Evolutionary conservation across 306 rosid genomes (phyloP), one percentile per base, ranked within the genome.

Genomic region (Styphnolobium japonicum): DNA sequence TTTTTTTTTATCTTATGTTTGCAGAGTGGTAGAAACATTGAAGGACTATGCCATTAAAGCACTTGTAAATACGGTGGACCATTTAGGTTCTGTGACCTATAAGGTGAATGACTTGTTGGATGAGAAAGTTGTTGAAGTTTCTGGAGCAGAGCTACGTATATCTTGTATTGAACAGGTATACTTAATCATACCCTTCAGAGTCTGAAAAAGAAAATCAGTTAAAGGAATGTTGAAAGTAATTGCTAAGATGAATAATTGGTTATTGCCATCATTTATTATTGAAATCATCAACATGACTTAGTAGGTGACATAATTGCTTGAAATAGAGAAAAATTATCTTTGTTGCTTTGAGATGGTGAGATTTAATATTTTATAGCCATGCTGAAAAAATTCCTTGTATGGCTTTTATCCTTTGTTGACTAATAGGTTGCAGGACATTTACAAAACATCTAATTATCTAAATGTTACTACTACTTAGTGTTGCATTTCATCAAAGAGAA

Each of bases 1-100:
- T 7, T 25, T 76, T 22, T 52, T 66, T 37, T 15, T 49, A 23
- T 11, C 2, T 37, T 21, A 19, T 53, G 42, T 67, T 18, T 83
- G 87, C 90, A 92, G 97, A 62, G 93, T 90, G 82, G 84, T 86
- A 15, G 96, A 92, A 72, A 89, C 96, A 23, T 88, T 90, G 88
- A 90, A 89, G 76, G 97, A 90, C 78, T 92, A 92, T 78, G 87
- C 97, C 45, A 86, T 89, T 60, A 92, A 90, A 85, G 97, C 97
- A 60, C 86, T 92, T 18, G 94, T 92, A 53, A 92, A 92, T 83
- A 90, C 96, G 6, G 97, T 92, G 84, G 97, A 92, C 77, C 97
- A 92, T 81, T 85, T 92, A 82, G 97, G 97, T 58, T 90, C 93
- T 68, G 93, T 89, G 81, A 85, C 92, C 22, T 92, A 83, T 68